phyloP scores from a whole-genome alignment of 139 green algal species.

The Micractinium sp. region DNA sequence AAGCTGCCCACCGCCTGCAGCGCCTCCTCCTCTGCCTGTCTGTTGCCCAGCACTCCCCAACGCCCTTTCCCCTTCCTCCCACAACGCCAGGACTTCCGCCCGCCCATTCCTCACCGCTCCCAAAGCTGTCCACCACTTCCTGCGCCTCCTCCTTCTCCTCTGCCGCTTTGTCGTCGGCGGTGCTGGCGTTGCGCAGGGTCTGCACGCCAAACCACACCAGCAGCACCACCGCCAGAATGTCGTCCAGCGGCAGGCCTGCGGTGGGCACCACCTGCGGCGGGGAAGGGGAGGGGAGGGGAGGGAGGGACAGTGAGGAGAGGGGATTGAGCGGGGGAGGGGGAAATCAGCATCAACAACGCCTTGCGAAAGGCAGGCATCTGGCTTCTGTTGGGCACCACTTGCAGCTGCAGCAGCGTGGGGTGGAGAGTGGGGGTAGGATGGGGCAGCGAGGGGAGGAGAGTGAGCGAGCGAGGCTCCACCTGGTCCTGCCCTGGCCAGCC shows the following conservation, averaged over 20 bases:
- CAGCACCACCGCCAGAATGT: constrained; percentile 82
- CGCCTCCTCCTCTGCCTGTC: not conserved
- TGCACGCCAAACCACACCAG: constrained; percentile 91
- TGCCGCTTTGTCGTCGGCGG: constrained; percentile 62
- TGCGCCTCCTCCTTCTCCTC: constrained; percentile 87
- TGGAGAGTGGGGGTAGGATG: too few relatives aligned
- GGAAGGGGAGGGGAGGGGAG: not conserved
- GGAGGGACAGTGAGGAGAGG: too few relatives aligned
- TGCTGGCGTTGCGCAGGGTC: constrained; percentile 73
- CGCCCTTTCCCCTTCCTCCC: not conserved
- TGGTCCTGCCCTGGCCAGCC: too few relatives aligned
- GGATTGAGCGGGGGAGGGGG: too few relatives aligned
- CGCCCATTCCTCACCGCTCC: constrained; percentile 33
- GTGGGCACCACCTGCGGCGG: constrained; percentile 84
- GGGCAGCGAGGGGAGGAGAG: too few relatives aligned
- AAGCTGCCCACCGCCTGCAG: constrained; percentile 48
- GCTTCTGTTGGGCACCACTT: too few relatives aligned
- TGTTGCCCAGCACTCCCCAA: not conserved
- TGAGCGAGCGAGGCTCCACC: too few relatives aligned
- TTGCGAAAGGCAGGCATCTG: too few relatives aligned
- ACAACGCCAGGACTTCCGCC: too few relatives aligned
- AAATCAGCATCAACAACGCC: too few relatives aligned
- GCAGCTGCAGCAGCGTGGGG: too few relatives aligned
- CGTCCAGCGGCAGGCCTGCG: constrained; percentile 81
- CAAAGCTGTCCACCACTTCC: constrained; percentile 64